Conservation (phyloP, 768 basidiomycete genomes). For the Rickenella mellea region DNA sequence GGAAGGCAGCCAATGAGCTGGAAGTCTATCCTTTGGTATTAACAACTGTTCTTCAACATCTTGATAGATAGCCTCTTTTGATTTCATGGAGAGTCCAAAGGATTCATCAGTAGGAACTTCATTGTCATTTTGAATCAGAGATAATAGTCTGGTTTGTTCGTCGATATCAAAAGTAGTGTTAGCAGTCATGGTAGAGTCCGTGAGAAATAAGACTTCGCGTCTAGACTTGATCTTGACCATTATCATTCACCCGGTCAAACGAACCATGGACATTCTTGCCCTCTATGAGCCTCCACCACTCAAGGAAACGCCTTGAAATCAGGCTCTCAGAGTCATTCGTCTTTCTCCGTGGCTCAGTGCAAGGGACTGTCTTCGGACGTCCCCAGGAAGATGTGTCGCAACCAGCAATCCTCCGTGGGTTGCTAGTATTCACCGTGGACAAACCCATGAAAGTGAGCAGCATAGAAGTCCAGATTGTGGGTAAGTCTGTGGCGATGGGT, state of each 20-base stretch:
- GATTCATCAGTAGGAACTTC: no score
- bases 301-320: no score
- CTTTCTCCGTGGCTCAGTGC: conserved; percentile 33
- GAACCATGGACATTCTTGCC: no score
- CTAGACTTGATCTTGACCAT: no score
- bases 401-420: conserved; percentile 54
- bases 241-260: no score
- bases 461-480: conserved; percentile 74
- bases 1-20: conserved; percentile 60
- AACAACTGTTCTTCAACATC: conserved; percentile 73
- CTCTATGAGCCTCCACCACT: no score
- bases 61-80: conserved; percentile 47
- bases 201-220: no score
- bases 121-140: no score
- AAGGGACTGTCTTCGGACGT: conserved; percentile 21
- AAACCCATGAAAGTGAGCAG: conserved; percentile 83
- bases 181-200: no score
- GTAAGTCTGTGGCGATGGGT: conserved; percentile 65
- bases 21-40: conserved; percentile 55
- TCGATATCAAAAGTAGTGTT: no score
- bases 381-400: conserved; percentile 16
- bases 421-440: conserved; percentile 49
- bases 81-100: no score
- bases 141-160: no score
- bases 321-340: conserved; percentile 49